These are phyloP conservation scores for Chenopodium suecicum DNA, from an alignment of 148 eudicot species.

Conservation along the genomic window DNA sequence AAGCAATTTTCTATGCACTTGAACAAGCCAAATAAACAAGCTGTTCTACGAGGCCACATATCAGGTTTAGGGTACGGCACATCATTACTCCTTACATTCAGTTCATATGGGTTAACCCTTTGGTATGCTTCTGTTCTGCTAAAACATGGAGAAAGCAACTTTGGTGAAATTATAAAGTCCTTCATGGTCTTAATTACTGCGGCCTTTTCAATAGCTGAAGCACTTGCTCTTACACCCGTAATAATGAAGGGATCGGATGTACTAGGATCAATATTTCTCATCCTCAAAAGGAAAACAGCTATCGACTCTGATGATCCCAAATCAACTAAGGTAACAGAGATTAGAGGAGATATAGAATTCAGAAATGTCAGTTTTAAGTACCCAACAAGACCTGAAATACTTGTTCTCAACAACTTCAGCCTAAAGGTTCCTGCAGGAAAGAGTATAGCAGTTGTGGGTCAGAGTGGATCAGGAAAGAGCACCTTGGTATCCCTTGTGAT, in stretches of 20 bases:
- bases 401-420: slow-evolving; percentile 45
- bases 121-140: slow-evolving; percentile 70
- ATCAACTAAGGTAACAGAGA: slow-evolving; percentile 27
- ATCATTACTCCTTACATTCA: slow-evolving; percentile 52
- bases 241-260: slow-evolving; percentile 63
- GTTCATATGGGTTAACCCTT: slow-evolving; percentile 58
- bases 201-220: slow-evolving; percentile 64
- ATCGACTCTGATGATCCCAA: slow-evolving; percentile 44
- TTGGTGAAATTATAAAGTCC: slow-evolving; percentile 56
- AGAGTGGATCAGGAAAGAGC: slow-evolving; percentile 81
- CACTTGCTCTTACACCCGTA: slow-evolving; percentile 68
- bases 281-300: slow-evolving; percentile 45
- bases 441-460: slow-evolving; percentile 71
- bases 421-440: slow-evolving; percentile 48
- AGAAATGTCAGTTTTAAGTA: slow-evolving; percentile 50
- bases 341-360: slow-evolving; percentile 59
- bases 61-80: slow-evolving; percentile 63
- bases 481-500: slow-evolving; percentile 51
- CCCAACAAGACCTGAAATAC: slow-evolving; percentile 60
- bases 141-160: slow-evolving; percentile 32
- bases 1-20: slow-evolving; percentile 38
- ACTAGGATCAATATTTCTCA: slow-evolving; percentile 51
- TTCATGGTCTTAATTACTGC: slow-evolving; percentile 69
- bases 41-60: slow-evolving; percentile 62
- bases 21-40: slow-evolving; percentile 48